Base-by-base conservation (phyloP, 192 early-diverging fungal genomes). In the Thamnidium elegans region DNA sequence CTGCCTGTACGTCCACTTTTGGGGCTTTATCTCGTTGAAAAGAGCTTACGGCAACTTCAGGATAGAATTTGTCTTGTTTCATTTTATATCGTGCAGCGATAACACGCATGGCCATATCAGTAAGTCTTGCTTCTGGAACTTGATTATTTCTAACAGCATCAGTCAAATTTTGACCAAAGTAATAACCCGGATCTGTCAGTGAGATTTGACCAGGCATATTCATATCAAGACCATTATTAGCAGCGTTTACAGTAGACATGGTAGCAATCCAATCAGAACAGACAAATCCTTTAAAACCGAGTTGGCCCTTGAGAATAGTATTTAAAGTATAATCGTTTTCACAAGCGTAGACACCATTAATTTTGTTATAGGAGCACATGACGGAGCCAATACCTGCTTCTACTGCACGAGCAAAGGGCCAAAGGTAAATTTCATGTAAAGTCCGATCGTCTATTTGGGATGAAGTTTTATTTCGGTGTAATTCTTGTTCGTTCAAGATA, bases 311-410 rank as follows among this genome's bases (percentile, higher is more conserved):
- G 70, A 87, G 51, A 51, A 80, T 21, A 19, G 30, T 36, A 23
- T 74, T 75, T 50, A 86, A 53, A 34, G 69, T 43, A n/a, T 66
- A 44, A 23, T 65, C 51, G 14, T 82, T 75, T 63, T 82, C 68
- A 55, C 86, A 87, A 2, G 84, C 72, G 17, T 82, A 72, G 13
- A 69, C 67, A 7, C 74, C 61, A 68, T 89, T 87, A 17, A 87
- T 9, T 15, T 50, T 26, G 66, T 87, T 87, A 77, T 87, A 87
- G 7, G 75, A 23, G 56, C 86, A 83, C 85, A 87, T 87, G 60
- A 87, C 52, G 23, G 85, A 69, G 23, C 61, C 81, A 21, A 78
- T 78, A 32, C 84, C 86, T 44, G 79, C 84, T 45, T 77, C 83
- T 20, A 76, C 52, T 44, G 61, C 66, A 31, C 70, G 79, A 54